Evolutionary conservation across 495 filamentous ascomycete genomes (phyloP), one percentile per base, ranked within the genome.

Genomic region (Hypoxylon perforatum): DNA sequence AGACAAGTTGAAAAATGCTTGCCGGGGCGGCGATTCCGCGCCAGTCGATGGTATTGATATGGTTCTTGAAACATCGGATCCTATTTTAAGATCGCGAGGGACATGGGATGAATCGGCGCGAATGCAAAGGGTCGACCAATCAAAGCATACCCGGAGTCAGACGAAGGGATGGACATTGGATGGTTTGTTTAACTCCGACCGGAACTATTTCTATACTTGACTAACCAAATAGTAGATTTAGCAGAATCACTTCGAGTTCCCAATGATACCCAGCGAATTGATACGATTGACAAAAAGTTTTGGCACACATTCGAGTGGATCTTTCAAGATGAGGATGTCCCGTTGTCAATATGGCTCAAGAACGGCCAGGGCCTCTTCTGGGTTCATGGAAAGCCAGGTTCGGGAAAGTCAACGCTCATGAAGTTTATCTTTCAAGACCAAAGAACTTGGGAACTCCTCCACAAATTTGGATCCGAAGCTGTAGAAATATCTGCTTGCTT

Each of bases 341-440:
- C 8, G 22, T 63, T 28, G 10, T 14, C 1, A 3, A n/a, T 53
- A 4, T 68, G 65, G 65, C 17, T 68, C 2, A 35, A 53, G 28
- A 35, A 47, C 15, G 58, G 58, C 14, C 12, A 9, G 4, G 52
- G 58, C 3, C 18, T 52, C 11, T 68, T 57, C 35, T 68, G 65
- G 65, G 49, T 68, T 4, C 35, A 58, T 45, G 65, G 58, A 10
- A 57, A 38, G 6, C 65, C 57, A 9, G 65, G 51, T 19, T 68
- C 65, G n/a, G 64, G 64, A 28, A 68, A 68, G 21, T 63, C 52
- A 1, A 63, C 65, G 1, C 39, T 68, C 4, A 68, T 68, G 65
- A 68, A 57, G 25, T 68, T 51, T 14, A 63, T 68, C 17, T 54
- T 57, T 23, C 6, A 47, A n/a, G 36, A 52, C 23, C n/a, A 14